Evolutionary conservation across 768 basidiomycete species (phyloP).

Genomic region (Suillus variegatus): DNA sequence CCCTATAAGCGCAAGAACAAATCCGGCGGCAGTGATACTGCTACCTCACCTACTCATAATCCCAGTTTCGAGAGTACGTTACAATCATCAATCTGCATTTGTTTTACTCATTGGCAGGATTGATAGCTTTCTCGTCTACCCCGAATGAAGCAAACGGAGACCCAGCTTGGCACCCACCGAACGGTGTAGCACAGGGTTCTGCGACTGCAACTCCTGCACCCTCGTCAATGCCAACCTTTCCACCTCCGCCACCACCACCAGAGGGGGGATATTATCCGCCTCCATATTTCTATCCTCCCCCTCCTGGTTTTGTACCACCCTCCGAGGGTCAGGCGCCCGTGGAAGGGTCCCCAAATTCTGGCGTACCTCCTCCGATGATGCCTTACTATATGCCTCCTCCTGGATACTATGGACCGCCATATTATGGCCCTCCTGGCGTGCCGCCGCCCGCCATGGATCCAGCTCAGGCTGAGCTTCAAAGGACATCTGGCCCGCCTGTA

Average conservation of each 20-base stretch:
- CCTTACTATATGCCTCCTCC: constrained; percentile 41
- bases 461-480: constrained; percentile 21
- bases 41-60: constrained; percentile 20
- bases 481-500: constrained; percentile 21
- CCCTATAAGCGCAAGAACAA: constrained; percentile 58
- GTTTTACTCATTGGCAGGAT: constrained; percentile 15
- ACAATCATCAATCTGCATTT: neutral
- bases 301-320: constrained; percentile 41
- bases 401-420: constrained; percentile 37
- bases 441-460: constrained; percentile 35
- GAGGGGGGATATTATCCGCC: constrained; percentile 39
- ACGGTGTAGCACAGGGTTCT: constrained; percentile 21
- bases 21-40: constrained; percentile 19
- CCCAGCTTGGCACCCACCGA: constrained; percentile 33
- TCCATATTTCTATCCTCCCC: constrained; percentile 43
- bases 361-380: constrained; percentile 30
- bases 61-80: neutral
- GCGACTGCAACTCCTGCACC: constrained; percentile 21
- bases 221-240: constrained; percentile 27
- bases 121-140: constrained; percentile 15
- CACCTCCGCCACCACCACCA: constrained; percentile 28
- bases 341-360: constrained; percentile 34
- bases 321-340: constrained; percentile 36
- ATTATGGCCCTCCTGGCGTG: constrained; percentile 30
- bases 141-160: constrained; percentile 22